Percentiles rank a stretch among this genome's conserved stretches.
Conservation (phyloP, 2,329 filamentous ascomycete species). For the Xylaria polymorpha region DNA sequence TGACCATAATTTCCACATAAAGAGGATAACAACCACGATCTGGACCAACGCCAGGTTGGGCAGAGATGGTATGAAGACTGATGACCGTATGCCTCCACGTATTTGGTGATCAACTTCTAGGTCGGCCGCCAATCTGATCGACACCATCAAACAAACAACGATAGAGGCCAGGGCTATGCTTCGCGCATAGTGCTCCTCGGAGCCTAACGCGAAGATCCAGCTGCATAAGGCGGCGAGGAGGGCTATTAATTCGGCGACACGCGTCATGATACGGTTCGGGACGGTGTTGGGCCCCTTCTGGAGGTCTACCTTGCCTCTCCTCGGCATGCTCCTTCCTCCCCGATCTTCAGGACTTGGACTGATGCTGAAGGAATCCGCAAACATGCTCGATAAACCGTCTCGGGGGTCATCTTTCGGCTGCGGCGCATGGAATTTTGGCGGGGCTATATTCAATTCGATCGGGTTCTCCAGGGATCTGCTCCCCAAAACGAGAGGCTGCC, state of each 20-base stretch:
- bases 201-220: constrained; percentile 47
- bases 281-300: constrained; percentile 10
- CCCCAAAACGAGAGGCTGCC: constrained; percentile 44
- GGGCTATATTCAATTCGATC: constrained; percentile 42
- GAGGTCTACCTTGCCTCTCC: constrained; percentile 5
- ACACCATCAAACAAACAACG: constrained; percentile 47
- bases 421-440: constrained; percentile 50
- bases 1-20: constrained; percentile 50
- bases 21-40: constrained; percentile 42
- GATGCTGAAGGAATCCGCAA: constrained; percentile 50
- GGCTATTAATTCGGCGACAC: constrained; percentile 44
- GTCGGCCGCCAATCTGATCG: constrained; percentile 49
- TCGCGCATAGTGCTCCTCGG: constrained; percentile 46
- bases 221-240: constrained; percentile 44
- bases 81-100: constrained; percentile 39
- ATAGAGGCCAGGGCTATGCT: constrained; percentile 47
- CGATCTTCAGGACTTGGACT: constrained; percentile 48
- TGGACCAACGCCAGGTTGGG: constrained; percentile 47
- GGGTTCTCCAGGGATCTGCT: constrained; percentile 32
- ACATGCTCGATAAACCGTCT: constrained; percentile 50
- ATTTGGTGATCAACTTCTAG: constrained; percentile 47
- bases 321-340: constrained; percentile 22
- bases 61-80: constrained; percentile 44
- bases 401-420: constrained; percentile 48
- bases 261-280: constrained; percentile 42